These are phyloP conservation scores for Monilinia vaccinii-corymbosi DNA, from an alignment of 2,329 filamentous ascomycete species.

Conservation along the genomic window DNA sequence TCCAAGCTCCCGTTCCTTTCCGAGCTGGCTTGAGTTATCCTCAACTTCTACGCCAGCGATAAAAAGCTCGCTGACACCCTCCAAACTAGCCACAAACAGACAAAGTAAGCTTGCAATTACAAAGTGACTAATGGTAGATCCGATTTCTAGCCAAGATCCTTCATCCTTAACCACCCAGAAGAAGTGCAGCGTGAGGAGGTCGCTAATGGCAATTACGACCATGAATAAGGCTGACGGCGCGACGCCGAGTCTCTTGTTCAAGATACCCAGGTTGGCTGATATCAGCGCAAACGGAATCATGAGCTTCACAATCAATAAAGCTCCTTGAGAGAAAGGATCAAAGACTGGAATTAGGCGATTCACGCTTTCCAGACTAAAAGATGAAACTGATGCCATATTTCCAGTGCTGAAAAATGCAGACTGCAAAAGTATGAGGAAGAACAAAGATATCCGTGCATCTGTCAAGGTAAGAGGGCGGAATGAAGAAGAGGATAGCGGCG, in stretches of 20 bases:
- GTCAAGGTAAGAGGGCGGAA: slow-evolving; percentile 62
- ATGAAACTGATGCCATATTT: slow-evolving; percentile 88
- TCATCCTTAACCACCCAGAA: slow-evolving; percentile 98
- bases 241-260: slow-evolving; percentile 76
- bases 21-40: slow-evolving; percentile 19
- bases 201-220: slow-evolving; percentile 83
- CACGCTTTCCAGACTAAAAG: slow-evolving; percentile 89
- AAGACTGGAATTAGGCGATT: slow-evolving; percentile 82
- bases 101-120: slow-evolving; percentile 82
- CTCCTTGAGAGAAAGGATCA: slow-evolving; percentile 84
- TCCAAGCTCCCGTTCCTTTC: slow-evolving; percentile 25
- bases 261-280: slow-evolving; percentile 85
- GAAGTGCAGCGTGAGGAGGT: slow-evolving; percentile 89
- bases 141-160: slow-evolving; percentile 95
- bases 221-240: slow-evolving; percentile 88
- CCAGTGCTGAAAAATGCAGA: slow-evolving; percentile 96
- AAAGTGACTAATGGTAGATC: slow-evolving; percentile 93
- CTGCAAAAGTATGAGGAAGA: slow-evolving; percentile 92
- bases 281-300: slow-evolving; percentile 90
- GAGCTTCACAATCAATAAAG: slow-evolving; percentile 78
- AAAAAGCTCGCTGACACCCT: slow-evolving; percentile 76
- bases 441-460: slow-evolving; percentile 83
- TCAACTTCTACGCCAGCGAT: slow-evolving; percentile 70
- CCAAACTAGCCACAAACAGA: slow-evolving; percentile 81
- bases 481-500: slow-evolving; percentile 22